These are phyloP conservation scores for Chaetoceros tenuissimus DNA, from an alignment of 108 stramenopile genomes.

Conservation along the genomic window DNA sequence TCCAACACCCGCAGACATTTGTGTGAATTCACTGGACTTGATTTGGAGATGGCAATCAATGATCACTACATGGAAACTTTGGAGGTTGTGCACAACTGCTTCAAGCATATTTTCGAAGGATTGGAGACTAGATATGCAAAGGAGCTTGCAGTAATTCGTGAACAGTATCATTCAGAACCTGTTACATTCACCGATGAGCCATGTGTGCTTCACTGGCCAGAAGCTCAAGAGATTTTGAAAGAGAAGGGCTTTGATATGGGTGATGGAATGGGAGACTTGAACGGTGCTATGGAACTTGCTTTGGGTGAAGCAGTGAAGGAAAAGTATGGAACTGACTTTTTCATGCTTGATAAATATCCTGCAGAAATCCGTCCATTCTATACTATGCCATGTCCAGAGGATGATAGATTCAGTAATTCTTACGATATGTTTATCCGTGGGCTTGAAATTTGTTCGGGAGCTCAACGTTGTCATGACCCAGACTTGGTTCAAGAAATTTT, in stretches of 20 bases:
- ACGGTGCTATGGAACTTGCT: slow-evolving; percentile 82
- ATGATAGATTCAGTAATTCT: slow-evolving; percentile 82
- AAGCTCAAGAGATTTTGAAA: slow-evolving; percentile 84
- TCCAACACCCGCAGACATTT: slow-evolving; percentile 90
- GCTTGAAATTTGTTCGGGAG: slow-evolving; percentile 97
- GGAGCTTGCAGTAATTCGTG: slow-evolving; percentile 80
- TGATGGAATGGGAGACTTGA: slow-evolving; percentile 85
- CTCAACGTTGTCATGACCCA: slow-evolving; percentile 92
- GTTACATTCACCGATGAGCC: slow-evolving; percentile 91
- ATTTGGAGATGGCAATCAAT: slow-evolving; percentile 94
- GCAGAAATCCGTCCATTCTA: slow-evolving; percentile 90
- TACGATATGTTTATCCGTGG: slow-evolving; percentile 97
- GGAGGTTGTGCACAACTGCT: slow-evolving; percentile 84
- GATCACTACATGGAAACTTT: slow-evolving; percentile 95
- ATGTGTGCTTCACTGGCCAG: slow-evolving; percentile 93
- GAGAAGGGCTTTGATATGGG: slow-evolving; percentile 75
- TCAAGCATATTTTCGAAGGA: slow-evolving; percentile 92
- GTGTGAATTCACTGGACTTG: slow-evolving; percentile 95
- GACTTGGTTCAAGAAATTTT: slow-evolving; percentile 60
- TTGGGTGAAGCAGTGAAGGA: slow-evolving; percentile 88
- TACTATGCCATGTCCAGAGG: slow-evolving; percentile 93
- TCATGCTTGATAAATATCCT: slow-evolving; percentile 96
- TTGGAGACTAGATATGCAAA: slow-evolving; percentile 74
- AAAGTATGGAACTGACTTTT: slow-evolving; percentile 94
- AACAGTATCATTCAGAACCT: slow-evolving; percentile 88